These are phyloP conservation scores for Lactifluus piperatus DNA, from an alignment of 768 basidiomycete species.

Conservation along the genomic window DNA sequence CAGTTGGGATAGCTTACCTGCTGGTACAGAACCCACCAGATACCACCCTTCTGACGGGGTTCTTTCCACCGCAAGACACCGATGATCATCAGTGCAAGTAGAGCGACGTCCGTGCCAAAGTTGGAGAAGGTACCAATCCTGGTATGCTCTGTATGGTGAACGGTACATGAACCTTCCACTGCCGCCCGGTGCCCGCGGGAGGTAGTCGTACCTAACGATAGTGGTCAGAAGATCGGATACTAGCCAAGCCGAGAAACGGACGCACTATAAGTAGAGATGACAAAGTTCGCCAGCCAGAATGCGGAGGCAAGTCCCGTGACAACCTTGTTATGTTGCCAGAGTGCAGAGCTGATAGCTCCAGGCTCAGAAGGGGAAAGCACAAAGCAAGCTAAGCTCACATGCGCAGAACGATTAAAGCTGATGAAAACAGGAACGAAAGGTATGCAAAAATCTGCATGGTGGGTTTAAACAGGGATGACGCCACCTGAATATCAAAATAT, in stretches of 20 bases:
- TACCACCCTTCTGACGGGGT: not conserved
- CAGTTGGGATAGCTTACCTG: not conserved
- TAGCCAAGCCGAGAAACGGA: not conserved
- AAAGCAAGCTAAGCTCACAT: not conserved
- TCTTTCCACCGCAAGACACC: slow-evolving; percentile 5
- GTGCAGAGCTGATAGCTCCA: not conserved
- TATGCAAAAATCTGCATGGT: not conserved
- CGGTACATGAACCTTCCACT: not conserved
- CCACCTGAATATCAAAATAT: not conserved
- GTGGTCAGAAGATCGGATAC: not conserved
- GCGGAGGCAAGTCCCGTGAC: not conserved
- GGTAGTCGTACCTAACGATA: not conserved
- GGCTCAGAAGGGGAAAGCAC: not conserved
- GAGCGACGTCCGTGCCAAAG: not conserved
- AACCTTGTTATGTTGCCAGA: not conserved
- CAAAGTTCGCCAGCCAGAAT: not conserved
- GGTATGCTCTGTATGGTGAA: not conserved
- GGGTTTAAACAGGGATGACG: not conserved
- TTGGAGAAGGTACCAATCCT: not conserved
- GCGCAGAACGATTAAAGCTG: slow-evolving; percentile 6
- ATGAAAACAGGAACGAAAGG: not conserved
- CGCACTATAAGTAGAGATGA: not conserved
- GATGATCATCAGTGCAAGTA: not conserved
- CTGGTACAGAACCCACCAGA: not conserved
- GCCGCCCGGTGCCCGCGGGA: not conserved